Base-by-base conservation (phyloP, 257 asterid species). In the Plantago major region DNA sequence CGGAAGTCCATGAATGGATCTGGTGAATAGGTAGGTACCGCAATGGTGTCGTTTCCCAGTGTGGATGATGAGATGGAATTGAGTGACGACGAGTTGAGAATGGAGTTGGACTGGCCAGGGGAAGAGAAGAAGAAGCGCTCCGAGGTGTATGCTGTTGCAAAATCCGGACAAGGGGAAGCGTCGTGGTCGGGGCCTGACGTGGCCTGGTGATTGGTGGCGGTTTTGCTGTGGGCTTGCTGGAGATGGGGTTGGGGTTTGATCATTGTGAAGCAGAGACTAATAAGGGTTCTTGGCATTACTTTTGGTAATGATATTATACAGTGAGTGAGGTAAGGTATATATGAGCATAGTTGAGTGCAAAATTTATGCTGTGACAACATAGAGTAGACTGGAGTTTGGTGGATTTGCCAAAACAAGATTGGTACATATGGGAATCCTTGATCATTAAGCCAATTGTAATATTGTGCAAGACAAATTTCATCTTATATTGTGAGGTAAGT, bases 121-220 rank as follows among this genome's bases (percentile, higher is more conserved):
- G 96, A 83, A 63, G 99, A 80, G 85, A 84, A 92, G 82, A 92
- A 92, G 88, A 92, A 89, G 10, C 96, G 89, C 2, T 75, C 82
- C 51, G 99, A 87, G 59, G 99, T 91, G 66, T 73, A 75, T 55
- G 66, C 78, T 59, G 88, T 70, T 77, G 96, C 76, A 56, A 92
- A 70, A 58, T 86, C 90, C 0, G 96, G 95, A 17, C 74, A 15
- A 42, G 61, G 19, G 56, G 58, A 10, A 72, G 48, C 11, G 3
- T 52, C 69, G 30, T 55, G 5, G 30, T 62, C 77, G 18, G 79
- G 42, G 7, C 71, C 82, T 4, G 79, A 14, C 5, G 73, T 11
- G 62, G 66, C 42, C 14, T 28, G 58, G 63, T 17, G 58, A 50
- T 61, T 63, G 15, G 56, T 49, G 7, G 64, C 10, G 68, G 64